phyloP scores from a whole-genome alignment of 2,329 filamentous ascomycete genomes.

The Epichloe sp. region DNA sequence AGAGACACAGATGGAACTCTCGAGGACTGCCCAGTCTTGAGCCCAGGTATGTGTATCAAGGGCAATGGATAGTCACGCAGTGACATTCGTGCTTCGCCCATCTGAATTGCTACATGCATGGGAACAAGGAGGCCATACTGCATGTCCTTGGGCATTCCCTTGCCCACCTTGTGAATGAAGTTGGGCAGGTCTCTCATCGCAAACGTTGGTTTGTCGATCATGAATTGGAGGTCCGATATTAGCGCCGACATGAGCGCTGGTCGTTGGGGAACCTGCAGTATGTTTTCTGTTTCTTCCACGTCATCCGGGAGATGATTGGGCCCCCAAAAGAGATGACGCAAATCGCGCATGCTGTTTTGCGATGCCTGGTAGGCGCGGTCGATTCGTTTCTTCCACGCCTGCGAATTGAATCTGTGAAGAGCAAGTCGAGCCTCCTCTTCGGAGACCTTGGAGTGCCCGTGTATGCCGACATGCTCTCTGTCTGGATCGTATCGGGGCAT shows the following conservation, averaged over 20 bases:
- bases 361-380: constrained; percentile 60
- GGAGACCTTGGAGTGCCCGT: constrained; percentile 56
- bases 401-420: constrained; percentile 68
- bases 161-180: constrained; percentile 83
- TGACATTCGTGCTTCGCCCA: constrained; percentile 79
- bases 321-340: constrained; percentile 66
- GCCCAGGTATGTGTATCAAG: constrained; percentile 74
- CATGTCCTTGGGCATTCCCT: constrained; percentile 88
- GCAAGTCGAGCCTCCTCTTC: constrained; percentile 63
- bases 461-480: constrained; percentile 49
- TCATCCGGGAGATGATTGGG: constrained; percentile 71
- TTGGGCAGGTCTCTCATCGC: constrained; percentile 66
- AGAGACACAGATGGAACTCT: constrained; percentile 72
- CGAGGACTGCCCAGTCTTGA: constrained; percentile 67
- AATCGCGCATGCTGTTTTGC: constrained; percentile 61
- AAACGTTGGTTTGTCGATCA: constrained; percentile 88
- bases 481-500: constrained; percentile 68
- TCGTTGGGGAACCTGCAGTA: constrained; percentile 73
- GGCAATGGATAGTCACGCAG: constrained; percentile 90
- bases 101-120: constrained; percentile 76
- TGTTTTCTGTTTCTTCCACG: constrained; percentile 67
- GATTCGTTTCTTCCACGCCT: constrained; percentile 87
- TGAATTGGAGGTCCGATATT: constrained; percentile 73
- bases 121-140: constrained; percentile 81
- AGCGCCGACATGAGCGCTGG: constrained; percentile 71